These are phyloP conservation scores for Suhomyces maxii DNA, from an alignment of 1,139 yeast species.

Conservation along the genomic window DNA sequence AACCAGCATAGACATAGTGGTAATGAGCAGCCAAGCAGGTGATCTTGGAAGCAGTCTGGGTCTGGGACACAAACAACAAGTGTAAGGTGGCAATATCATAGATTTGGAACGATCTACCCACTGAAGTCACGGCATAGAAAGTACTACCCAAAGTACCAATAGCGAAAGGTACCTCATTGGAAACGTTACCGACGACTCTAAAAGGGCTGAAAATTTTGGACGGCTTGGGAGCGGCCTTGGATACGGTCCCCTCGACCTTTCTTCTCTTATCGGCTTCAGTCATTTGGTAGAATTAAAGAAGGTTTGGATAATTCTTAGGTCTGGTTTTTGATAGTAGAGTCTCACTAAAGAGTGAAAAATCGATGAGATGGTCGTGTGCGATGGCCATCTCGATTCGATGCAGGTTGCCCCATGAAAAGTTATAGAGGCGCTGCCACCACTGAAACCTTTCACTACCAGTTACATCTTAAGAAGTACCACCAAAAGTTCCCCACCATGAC, in stretches of 20 bases:
- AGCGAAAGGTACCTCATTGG: slow-evolving; percentile 82
- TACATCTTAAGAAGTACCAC: neutral
- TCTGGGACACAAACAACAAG: slow-evolving; percentile 80
- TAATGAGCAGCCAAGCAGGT: slow-evolving; percentile 75
- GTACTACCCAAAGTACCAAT: slow-evolving; percentile 87
- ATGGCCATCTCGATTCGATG: neutral
- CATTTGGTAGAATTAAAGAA: slow-evolving; percentile 18
- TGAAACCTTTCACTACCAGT: too few species aligned
- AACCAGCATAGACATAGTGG: slow-evolving; percentile 82
- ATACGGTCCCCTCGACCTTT: slow-evolving; percentile 17
- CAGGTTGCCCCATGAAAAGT: too few species aligned
- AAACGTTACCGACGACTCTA: slow-evolving; percentile 61
- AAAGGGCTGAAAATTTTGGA: slow-evolving; percentile 49
- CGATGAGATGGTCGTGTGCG: neutral
- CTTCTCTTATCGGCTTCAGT: slow-evolving; percentile 38
- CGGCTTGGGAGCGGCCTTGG: slow-evolving; percentile 9
- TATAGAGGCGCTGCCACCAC: too few species aligned
- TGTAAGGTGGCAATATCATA: slow-evolving; percentile 90
- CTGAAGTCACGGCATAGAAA: slow-evolving; percentile 84
- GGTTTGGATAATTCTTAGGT: neutral
- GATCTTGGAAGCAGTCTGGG: slow-evolving; percentile 70
- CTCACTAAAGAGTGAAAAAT: neutral
- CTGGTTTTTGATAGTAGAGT: neutral
- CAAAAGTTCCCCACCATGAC: neutral
- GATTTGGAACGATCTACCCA: slow-evolving; percentile 87